Evolutionary conservation across 495 filamentous ascomycete species (phyloP).

Genomic region (Podospora tetraspora): DNA sequence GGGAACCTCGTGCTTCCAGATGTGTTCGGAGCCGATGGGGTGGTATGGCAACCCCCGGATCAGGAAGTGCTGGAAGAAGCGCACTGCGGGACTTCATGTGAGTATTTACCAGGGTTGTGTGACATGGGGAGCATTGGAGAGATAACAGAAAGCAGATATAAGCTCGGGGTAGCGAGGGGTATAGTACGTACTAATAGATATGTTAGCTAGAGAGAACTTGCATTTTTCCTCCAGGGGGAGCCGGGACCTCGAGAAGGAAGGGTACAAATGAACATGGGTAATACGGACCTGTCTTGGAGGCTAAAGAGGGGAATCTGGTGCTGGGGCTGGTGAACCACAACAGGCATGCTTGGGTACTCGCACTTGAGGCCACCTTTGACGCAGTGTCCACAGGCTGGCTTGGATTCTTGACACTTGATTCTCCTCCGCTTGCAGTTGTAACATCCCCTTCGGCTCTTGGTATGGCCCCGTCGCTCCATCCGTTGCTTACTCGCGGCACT

Average conservation of each 20-base stretch:
- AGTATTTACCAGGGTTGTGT: neutral
- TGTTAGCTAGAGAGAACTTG: neutral
- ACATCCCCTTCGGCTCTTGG: slow-evolving; percentile 58
- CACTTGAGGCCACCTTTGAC: slow-evolving; percentile 51
- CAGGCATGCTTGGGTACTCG: slow-evolving; percentile 49
- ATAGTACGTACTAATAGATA: neutral
- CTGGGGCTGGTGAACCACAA: slow-evolving; percentile 40
- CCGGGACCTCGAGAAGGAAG: too few species aligned
- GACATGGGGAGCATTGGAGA: too few species aligned
- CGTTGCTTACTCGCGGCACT: slow-evolving; percentile 16
- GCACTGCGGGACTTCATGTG: slow-evolving; percentile 23
- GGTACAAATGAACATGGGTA: neutral
- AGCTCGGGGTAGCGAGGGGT: neutral
- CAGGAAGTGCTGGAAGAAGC: slow-evolving; percentile 60
- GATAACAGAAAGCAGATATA: neutral
- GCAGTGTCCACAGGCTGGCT: slow-evolving; percentile 55
- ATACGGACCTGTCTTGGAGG: slow-evolving; percentile 40
- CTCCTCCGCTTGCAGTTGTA: slow-evolving; percentile 59
- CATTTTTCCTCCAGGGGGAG: too few species aligned
- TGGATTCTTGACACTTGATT: slow-evolving; percentile 61
- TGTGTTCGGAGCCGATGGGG: slow-evolving; percentile 50
- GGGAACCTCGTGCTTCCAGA: slow-evolving; percentile 56
- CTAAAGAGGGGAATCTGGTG: slow-evolving; percentile 46
- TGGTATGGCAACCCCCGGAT: slow-evolving; percentile 54
- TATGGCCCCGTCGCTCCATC: slow-evolving; percentile 48